Conservation (phyloP, 352 stramenopile species). For the Phytopythium montanum region DNA sequence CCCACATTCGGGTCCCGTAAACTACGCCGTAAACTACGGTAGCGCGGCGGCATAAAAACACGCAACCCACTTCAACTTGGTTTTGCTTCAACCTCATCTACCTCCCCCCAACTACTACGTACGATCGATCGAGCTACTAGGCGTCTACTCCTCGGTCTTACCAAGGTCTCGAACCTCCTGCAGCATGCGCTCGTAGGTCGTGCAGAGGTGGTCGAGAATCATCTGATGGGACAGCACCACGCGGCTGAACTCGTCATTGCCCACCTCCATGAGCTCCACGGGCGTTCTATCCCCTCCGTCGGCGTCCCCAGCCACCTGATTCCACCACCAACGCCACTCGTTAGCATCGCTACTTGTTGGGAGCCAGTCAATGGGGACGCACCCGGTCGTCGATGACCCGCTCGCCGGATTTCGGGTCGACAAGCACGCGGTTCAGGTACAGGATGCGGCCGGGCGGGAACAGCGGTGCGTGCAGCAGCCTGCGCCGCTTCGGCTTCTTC, state of each 20-base stretch:
- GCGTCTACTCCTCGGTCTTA: too few species aligned
- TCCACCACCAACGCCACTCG: background rate
- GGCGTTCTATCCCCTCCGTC: constrained; percentile 8
- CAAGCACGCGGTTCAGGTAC: constrained; percentile 50
- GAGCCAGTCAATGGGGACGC: background rate
- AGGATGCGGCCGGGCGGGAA: constrained; percentile 70
- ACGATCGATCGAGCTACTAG: background rate
- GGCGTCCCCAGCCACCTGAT: background rate
- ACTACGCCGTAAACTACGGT: background rate
- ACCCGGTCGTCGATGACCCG: constrained; percentile 1
- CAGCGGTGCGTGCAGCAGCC: constrained; percentile 46
- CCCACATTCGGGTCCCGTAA: background rate
- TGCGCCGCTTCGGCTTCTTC: background rate
- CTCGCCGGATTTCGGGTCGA: constrained; percentile 10
- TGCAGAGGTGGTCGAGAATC: constrained; percentile 85
- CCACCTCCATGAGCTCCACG: constrained; percentile 63
- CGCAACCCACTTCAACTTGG: background rate
- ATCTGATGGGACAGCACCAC: constrained; percentile 81
- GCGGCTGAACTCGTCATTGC: constrained; percentile 62
- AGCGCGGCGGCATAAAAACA: background rate
- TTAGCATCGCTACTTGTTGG: background rate
- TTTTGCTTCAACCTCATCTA: background rate
- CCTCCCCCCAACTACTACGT: background rate
- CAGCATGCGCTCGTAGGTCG: constrained; percentile 71
- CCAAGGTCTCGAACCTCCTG: constrained; percentile 11